Conservation (phyloP, 495 filamentous ascomycete species). For the Annulohypoxylon nitens region DNA sequence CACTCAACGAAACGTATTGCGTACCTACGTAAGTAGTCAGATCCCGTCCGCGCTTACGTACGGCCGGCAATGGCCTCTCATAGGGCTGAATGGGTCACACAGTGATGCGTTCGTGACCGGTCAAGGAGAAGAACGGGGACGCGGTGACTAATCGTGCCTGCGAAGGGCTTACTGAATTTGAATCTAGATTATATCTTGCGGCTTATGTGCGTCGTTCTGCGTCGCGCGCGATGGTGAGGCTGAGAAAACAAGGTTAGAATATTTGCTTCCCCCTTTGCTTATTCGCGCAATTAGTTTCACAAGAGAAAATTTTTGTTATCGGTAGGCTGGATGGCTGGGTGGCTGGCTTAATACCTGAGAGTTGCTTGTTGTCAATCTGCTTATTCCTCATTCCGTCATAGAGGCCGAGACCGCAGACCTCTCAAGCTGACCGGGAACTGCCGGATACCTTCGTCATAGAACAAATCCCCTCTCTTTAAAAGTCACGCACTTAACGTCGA, state of each 20-base stretch:
- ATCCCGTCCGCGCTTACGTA: slow-evolving; percentile 42
- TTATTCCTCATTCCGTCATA: slow-evolving; percentile 22
- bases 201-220: slow-evolving; percentile 34
- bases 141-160: slow-evolving; percentile 36
- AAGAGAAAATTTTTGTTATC: slow-evolving; percentile 14
- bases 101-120: slow-evolving; percentile 35
- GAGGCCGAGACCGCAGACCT: neutral
- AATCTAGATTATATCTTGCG: slow-evolving; percentile 42
- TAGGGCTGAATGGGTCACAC: slow-evolving; percentile 44
- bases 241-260: slow-evolving; percentile 21
- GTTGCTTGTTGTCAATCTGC: slow-evolving; percentile 7
- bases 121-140: slow-evolving; percentile 1
- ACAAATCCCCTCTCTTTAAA: slow-evolving; percentile 2
- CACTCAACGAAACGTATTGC: slow-evolving; percentile 34
- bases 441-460: slow-evolving; percentile 19
- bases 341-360: slow-evolving; percentile 27
- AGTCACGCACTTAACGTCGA: slow-evolving; percentile 1
- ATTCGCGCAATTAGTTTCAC: slow-evolving; percentile 28
- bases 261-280: slow-evolving; percentile 8
- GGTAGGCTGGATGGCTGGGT: slow-evolving; percentile 15
- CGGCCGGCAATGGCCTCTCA: slow-evolving; percentile 37
- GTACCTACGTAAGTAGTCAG: slow-evolving; percentile 33
- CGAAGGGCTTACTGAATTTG: slow-evolving; percentile 29
- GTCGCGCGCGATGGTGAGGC: slow-evolving; percentile 23
- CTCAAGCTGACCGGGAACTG: slow-evolving; percentile 9